Conservation (phyloP, 2,329 filamentous ascomycete genomes). For the Dendryphion nanum region DNA sequence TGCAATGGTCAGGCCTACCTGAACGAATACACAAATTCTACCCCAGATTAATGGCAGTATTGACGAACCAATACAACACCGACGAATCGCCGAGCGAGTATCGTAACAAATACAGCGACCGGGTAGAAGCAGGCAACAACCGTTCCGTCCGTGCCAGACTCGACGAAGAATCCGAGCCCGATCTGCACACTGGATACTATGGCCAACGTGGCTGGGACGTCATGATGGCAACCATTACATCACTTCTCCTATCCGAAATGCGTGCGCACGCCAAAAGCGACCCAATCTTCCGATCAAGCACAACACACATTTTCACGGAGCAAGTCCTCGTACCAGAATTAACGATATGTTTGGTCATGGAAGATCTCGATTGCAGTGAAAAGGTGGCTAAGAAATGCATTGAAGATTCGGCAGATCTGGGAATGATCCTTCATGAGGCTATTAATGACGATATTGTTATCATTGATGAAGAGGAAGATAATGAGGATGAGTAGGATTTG, state of each 20-base stretch:
- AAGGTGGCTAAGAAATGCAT: constrained; percentile 57
- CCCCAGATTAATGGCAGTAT: constrained; percentile 55
- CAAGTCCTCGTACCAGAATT: constrained; percentile 70
- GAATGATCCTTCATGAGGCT: constrained; percentile 67
- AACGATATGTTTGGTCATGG: constrained; percentile 54
- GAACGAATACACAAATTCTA: constrained; percentile 59
- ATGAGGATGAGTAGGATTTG: no score
- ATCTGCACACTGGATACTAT: constrained; percentile 73
- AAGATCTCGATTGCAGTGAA: constrained; percentile 50
- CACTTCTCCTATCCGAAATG: constrained; percentile 24
- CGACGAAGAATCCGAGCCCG: constrained; percentile 1
- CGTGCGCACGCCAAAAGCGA: constrained; percentile 20
- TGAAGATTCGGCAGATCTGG: constrained; percentile 65
- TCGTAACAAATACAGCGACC: constrained; percentile 55
- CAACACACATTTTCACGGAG: constrained; percentile 37
- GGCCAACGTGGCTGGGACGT: constrained; percentile 69
- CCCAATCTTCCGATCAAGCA: constrained; percentile 26
- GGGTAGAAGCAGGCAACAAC: constrained; percentile 57
- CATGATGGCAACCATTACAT: constrained; percentile 57
- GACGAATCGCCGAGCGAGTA: constrained; percentile 59
- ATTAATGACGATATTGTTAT: constrained; percentile 45
- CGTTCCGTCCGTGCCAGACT: constrained; percentile 50
- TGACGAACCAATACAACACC: no score
- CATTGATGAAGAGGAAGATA: neutral
- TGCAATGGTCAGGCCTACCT: constrained; percentile 66